Base-by-base conservation (phyloP, 495 filamentous ascomycete species). In the Neurospora sp. region DNA sequence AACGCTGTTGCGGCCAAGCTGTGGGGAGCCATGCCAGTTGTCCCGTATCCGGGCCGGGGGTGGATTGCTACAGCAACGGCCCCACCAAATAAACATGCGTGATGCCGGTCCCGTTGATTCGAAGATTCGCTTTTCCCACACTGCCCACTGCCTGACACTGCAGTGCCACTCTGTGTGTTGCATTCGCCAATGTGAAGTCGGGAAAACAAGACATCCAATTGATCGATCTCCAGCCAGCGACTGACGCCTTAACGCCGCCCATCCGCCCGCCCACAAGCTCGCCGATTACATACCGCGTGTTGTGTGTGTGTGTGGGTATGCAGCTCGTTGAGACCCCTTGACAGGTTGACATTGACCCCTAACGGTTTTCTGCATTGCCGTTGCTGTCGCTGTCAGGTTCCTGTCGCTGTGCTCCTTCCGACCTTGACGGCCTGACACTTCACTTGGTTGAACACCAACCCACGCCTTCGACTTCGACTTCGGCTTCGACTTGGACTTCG, bases 71-170 rank as follows among this genome's bases (percentile, higher is more conserved):
- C 68, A 70, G 73, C 73, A 75, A 75, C 73, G 68, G 40, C 71
- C 73, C 73, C 73, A 71, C 70, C 59, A 71, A 70, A 70, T 69
- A 74, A 70, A 75, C 73, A 73, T 41, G 37, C 27, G 22, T 31
- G 53, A 61, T 61, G 53, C 53, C 53, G 53, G 53, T 4, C 4
- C 53, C 27, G 27, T 65, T 65, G 27, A 65, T 65, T 35, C 53
- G 31, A 65, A 65, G 53, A 65, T 18, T 65, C 53, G 22, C 22
- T 14, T 65, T 65, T 35, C 31, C 31, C 27, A 31, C 27, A 31
- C 27, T 31, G 27, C 27, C 27, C 45, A 22, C 45, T 44, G 18
- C 18, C 44, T 47, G 20, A 7, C 47, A 61, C 53, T 65, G 53
- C 53, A 65, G 27, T 27, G 10, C 20, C 20, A 45, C 20, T 22